Percentiles rank a stretch among this genome's conserved stretches.
Conservation (phyloP, 352 stramenopile species). For the Phytophthora agathidicida region DNA sequence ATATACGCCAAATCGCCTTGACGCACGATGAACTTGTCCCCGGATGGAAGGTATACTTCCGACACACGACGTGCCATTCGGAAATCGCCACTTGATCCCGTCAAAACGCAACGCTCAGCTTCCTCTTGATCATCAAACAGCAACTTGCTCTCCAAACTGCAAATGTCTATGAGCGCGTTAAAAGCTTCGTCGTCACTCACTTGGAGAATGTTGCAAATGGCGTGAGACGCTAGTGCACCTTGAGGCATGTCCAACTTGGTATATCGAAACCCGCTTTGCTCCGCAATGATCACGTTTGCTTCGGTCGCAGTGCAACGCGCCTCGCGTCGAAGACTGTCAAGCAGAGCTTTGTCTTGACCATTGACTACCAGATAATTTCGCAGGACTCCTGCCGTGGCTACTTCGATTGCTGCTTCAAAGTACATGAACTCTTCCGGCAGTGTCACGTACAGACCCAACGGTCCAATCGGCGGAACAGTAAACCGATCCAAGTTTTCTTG, state of each 20-base stretch:
- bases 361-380: conserved; percentile 75
- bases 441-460: conserved; percentile 66
- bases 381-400: conserved; percentile 66
- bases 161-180: conserved; percentile 74
- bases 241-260: conserved; percentile 48
- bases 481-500: conserved; percentile 71
- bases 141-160: conserved; percentile 69
- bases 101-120: conserved; percentile 56
- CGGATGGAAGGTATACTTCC: conserved; percentile 65
- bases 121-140: conserved; percentile 56
- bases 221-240: conserved; percentile 45
- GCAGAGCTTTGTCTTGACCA: conserved; percentile 65
- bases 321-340: conserved; percentile 72
- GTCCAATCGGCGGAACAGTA: conserved; percentile 63
- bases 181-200: conserved; percentile 75
- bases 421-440: conserved; percentile 62
- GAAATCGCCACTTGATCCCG: conserved; percentile 52
- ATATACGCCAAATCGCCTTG: conserved; percentile 77
- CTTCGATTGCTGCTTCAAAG: conserved; percentile 63
- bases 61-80: conserved; percentile 59
- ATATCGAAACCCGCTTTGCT: conserved; percentile 53
- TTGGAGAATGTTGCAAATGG: conserved; percentile 73
- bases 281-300: conserved; percentile 71
- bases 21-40: conserved; percentile 77
- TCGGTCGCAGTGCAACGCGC: conserved; percentile 60